phyloP scores from a whole-genome alignment of 352 stramenopile species.

The Thalassiosira sp. region DNA sequence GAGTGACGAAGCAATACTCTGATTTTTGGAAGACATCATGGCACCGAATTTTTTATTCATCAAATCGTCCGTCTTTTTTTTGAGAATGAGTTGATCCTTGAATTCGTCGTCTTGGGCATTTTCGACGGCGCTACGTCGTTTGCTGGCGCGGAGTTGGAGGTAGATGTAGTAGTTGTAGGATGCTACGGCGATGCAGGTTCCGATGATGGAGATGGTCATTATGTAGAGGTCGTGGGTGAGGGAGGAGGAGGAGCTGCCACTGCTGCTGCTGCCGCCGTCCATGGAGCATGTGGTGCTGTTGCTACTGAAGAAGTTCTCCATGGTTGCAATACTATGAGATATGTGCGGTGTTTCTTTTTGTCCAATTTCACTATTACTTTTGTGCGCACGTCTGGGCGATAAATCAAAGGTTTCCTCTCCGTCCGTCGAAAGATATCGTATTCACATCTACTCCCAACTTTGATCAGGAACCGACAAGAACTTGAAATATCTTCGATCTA shows the following conservation, averaged over 20 bases:
- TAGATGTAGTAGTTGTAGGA: conserved; percentile 21
- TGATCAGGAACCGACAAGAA: too few species aligned
- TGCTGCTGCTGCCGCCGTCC: neutral
- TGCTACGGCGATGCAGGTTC: conserved; percentile 9
- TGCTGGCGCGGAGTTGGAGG: neutral
- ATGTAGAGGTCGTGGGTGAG: conserved; percentile 20
- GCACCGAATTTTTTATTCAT: neutral
- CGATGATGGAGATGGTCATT: neutral
- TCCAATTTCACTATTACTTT: too few species aligned
- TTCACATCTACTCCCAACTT: too few species aligned
- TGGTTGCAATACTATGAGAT: neutral
- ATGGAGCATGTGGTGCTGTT: neutral
- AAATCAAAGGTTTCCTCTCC: too few species aligned
- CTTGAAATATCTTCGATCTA: too few species aligned
- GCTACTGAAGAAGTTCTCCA: neutral
- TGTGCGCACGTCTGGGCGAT: too few species aligned
- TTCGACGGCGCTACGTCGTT: neutral
- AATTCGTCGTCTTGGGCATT: neutral
- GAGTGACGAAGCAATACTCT: neutral
- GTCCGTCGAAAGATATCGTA: too few species aligned
- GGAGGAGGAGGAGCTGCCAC: neutral
- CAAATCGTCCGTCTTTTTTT: too few species aligned
- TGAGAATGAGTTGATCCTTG: neutral
- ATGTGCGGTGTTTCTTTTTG: too few species aligned
- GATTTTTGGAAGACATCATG: neutral